A percentile compares a stretch with the other conserved stretches of the same genome.
These are phyloP conservation scores for Yamadazyma epiphylla DNA, from an alignment of 1,139 yeast genomes.

Conservation along the genomic window DNA sequence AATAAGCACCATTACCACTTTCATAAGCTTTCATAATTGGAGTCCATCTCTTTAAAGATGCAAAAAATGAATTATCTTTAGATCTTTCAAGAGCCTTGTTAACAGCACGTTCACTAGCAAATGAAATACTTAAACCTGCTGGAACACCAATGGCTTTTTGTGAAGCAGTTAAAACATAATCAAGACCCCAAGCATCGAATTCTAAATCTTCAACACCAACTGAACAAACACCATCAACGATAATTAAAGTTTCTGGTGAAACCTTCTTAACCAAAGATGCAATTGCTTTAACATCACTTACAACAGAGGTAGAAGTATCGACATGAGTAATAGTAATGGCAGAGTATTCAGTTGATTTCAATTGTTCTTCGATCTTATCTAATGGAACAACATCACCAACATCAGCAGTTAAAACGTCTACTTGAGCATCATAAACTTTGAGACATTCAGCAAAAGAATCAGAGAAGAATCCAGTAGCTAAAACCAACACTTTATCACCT, in stretches of 20 bases:
- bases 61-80: constrained; percentile 62
- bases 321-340: constrained; percentile 89
- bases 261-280: constrained; percentile 56
- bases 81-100: constrained; percentile 53
- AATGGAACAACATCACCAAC: constrained; percentile 72
- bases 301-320: constrained; percentile 93
- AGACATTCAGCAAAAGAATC: constrained; percentile 83
- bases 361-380: constrained; percentile 50
- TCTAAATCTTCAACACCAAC: constrained; percentile 83
- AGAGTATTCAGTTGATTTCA: constrained; percentile 50
- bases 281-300: constrained; percentile 65
- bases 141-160: constrained; percentile 97
- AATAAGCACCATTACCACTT: constrained; percentile 76
- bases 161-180: constrained; percentile 84
- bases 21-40: constrained; percentile 90
- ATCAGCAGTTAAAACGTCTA: constrained; percentile 63
- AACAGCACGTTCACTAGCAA: constrained; percentile 74
- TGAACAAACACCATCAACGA: constrained; percentile 95
- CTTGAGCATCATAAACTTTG: constrained; percentile 65
- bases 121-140: constrained; percentile 80
- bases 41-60: constrained; percentile 79
- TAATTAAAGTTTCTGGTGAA: constrained; percentile 76
- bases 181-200: constrained; percentile 89
- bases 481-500: constrained; percentile 72
- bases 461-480: constrained; percentile 91